A percentile compares a stretch with the other conserved stretches of the same genome.
Evolutionary conservation across 2,329 filamentous ascomycete genomes (phyloP).

Genomic region (Emericellopsis cladophorae): DNA sequence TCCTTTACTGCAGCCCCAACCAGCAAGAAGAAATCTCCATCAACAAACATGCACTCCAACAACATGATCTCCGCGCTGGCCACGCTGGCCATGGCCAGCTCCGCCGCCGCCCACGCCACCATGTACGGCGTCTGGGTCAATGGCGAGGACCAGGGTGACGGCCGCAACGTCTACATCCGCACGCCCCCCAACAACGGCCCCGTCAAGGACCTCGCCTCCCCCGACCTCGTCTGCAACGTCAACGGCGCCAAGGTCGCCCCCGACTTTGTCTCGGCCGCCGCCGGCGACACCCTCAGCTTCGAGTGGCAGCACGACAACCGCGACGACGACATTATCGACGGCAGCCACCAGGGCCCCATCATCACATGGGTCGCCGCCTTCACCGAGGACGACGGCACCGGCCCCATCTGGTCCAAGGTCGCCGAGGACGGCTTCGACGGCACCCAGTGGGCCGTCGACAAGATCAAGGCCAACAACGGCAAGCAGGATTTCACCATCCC

Average conservation of each 20-base stretch:
- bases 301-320: slow-evolving; percentile 39
- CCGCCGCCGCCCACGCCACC: slow-evolving; percentile 29
- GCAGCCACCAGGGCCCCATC: slow-evolving; percentile 39
- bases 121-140: slow-evolving; percentile 35
- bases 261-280: slow-evolving; percentile 27
- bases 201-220: slow-evolving; percentile 28
- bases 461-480: slow-evolving; percentile 35
- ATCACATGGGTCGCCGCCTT: slow-evolving; percentile 37
- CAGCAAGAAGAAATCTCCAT: too few species aligned
- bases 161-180: slow-evolving; percentile 27
- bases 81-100: slow-evolving; percentile 20
- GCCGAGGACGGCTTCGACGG: slow-evolving; percentile 21
- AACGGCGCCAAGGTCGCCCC: slow-evolving; percentile 21
- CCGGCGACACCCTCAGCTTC: slow-evolving; percentile 32
- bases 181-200: slow-evolving; percentile 28
- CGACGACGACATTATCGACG: slow-evolving; percentile 37
- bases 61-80: too few species aligned
- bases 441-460: slow-evolving; percentile 27
- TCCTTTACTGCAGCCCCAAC: too few species aligned
- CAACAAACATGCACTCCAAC: too few species aligned
- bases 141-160: slow-evolving; percentile 28
- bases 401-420: slow-evolving; percentile 37
- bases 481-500: slow-evolving; percentile 40
- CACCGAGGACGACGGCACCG: slow-evolving; percentile 27
- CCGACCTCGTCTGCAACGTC: slow-evolving; percentile 30